phyloP scores from a whole-genome alignment of 495 filamentous ascomycete genomes.

The Penicillium nucicola region DNA sequence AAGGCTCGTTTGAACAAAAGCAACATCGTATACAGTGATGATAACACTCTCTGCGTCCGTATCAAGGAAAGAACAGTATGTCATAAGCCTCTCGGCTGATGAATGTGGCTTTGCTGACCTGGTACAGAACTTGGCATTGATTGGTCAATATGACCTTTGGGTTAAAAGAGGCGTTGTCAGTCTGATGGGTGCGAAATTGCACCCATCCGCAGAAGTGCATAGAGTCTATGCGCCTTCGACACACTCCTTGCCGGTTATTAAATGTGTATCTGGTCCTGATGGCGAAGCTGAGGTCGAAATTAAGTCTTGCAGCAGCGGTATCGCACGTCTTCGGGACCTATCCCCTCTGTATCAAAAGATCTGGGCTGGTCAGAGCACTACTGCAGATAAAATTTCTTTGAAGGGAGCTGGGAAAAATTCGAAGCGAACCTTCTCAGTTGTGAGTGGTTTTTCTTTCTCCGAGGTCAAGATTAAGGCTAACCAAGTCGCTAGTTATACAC shows the following conservation, averaged over 20 bases:
- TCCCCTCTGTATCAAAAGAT: constrained; percentile 69
- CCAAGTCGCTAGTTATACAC: constrained; percentile 35
- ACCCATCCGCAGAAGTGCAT: constrained; percentile 47
- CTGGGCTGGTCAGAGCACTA: constrained; percentile 59
- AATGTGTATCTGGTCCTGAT: constrained; percentile 47
- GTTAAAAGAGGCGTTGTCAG: constrained; percentile 63
- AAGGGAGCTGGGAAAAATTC: constrained; percentile 19
- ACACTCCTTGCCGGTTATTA: constrained; percentile 72
- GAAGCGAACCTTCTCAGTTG: constrained; percentile 43
- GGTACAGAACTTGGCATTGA: constrained; percentile 57
- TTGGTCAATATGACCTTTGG: constrained; percentile 73
- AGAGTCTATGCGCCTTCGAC: constrained; percentile 72
- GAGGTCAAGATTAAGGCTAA: constrained; percentile 5
- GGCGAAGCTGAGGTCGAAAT: constrained; percentile 50
- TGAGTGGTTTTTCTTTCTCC: constrained; percentile 18
- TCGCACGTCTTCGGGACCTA: constrained; percentile 57
- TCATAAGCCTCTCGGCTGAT: background rate
- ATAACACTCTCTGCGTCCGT: constrained; percentile 37
- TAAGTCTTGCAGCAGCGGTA: constrained; percentile 49
- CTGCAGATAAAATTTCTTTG: constrained; percentile 37
- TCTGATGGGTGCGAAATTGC: constrained; percentile 62
- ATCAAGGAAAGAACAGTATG: constrained; percentile 44
- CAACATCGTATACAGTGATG: constrained; percentile 41
- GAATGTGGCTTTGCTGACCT: constrained; percentile 12
- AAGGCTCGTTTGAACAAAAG: constrained; percentile 38